A percentile compares a stretch with the other conserved stretches of the same genome.
Evolutionary conservation across 306 rosid species (phyloP).

Genomic region (Vigna unguiculata): DNA sequence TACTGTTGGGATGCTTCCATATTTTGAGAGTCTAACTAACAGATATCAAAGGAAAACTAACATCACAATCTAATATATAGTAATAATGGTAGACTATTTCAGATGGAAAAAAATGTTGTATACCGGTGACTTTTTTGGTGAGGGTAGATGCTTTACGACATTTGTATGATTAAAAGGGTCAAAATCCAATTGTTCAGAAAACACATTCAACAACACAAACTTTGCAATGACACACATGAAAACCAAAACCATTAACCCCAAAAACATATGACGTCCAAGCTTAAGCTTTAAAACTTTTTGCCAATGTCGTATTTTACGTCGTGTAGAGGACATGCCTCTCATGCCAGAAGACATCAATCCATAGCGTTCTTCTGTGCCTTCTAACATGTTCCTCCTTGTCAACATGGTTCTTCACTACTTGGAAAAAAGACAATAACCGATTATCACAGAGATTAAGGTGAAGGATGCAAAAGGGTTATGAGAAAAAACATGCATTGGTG

Average conservation of each 20-base stretch:
- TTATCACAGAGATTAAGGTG: background rate
- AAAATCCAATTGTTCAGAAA: constrained; percentile 44
- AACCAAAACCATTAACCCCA: constrained; percentile 48
- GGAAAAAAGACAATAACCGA: background rate
- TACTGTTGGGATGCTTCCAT: constrained; percentile 63
- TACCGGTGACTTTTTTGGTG: constrained; percentile 43
- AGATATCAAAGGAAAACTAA: constrained; percentile 47
- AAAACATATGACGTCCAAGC: constrained; percentile 39
- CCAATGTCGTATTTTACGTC: constrained; percentile 45
- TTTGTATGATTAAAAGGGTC: constrained; percentile 17
- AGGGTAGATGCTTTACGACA: constrained; percentile 19
- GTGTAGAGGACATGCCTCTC: constrained; percentile 5
- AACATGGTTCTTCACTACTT: constrained; percentile 26
- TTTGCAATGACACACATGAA: constrained; percentile 51
- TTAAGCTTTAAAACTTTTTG: constrained; percentile 7
- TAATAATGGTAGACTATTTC: too few species aligned
- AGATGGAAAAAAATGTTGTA: background rate
- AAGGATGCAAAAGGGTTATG: background rate
- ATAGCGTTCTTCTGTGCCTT: constrained; percentile 41
- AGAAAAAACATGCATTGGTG: constrained; percentile 28
- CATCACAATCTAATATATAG: constrained; percentile 53
- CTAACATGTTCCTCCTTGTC: constrained; percentile 52
- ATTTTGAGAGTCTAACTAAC: constrained; percentile 62
- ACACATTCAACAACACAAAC: constrained; percentile 51
- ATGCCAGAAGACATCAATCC: constrained; percentile 34